A percentile compares a stretch with the other conserved stretches of the same genome.
phyloP scores from a whole-genome alignment of 2,329 filamentous ascomycete species.

The Didymella exigua region DNA sequence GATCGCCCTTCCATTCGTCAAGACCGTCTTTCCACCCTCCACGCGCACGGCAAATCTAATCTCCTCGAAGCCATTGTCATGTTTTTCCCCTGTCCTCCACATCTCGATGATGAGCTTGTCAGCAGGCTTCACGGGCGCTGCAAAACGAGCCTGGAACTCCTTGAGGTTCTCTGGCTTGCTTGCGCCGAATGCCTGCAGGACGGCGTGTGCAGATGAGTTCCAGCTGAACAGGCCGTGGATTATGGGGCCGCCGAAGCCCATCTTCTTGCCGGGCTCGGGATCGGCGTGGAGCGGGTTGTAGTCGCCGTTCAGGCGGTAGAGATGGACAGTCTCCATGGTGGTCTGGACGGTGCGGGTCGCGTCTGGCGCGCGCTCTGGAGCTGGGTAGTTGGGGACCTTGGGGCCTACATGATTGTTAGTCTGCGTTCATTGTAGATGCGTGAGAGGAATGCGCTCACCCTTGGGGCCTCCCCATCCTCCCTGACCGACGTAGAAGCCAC shows the following conservation, averaged over 20 bases:
- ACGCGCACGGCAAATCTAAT: constrained; percentile 80
- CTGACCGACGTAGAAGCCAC: constrained; percentile 80
- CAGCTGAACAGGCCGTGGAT: constrained; percentile 89
- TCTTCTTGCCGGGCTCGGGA: constrained; percentile 81
- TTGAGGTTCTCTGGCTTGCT: constrained; percentile 81
- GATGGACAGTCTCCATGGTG: constrained; percentile 68
- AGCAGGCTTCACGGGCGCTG: constrained; percentile 80
- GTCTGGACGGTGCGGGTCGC: constrained; percentile 73
- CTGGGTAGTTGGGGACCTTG: constrained; percentile 76
- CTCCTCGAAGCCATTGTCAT: constrained; percentile 74
- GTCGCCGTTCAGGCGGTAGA: constrained; percentile 78
- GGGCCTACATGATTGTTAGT: constrained; percentile 54
- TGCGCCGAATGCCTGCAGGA: constrained; percentile 74
- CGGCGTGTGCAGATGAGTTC: constrained; percentile 76
- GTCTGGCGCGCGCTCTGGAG: constrained; percentile 75
- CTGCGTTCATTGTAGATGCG: not conserved
- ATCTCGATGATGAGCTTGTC: constrained; percentile 81
- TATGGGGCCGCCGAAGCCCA: constrained; percentile 89
- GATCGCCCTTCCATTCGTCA: constrained; percentile 84
- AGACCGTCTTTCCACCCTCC: constrained; percentile 78
- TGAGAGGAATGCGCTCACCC: constrained; percentile 57
- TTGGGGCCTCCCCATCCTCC: constrained; percentile 89
- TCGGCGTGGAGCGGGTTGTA: constrained; percentile 93
- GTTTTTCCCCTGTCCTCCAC: constrained; percentile 74
- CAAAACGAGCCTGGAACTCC: constrained; percentile 89